Evolutionary conservation across 805 yeast genomes (phyloP).

Genomic region (Suhomyces xylopsoci): DNA sequence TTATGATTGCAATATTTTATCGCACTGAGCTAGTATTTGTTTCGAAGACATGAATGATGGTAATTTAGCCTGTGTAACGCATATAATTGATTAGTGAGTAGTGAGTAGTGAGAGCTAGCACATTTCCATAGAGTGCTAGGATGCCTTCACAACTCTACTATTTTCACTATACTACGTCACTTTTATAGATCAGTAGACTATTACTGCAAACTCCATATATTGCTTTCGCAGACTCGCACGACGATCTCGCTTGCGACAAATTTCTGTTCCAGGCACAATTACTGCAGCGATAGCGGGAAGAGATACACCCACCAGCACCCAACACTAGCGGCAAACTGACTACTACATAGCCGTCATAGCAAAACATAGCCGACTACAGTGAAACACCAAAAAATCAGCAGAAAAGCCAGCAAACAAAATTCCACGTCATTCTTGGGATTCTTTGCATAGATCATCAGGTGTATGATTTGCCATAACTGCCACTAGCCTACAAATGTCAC

Average conservation of each 20-base stretch:
- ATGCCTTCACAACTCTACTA: no score
- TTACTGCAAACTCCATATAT: not conserved
- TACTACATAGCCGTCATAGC: not conserved
- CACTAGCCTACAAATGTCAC: not conserved
- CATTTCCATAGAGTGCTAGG: no score
- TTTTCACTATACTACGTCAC: no score
- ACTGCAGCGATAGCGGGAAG: not conserved
- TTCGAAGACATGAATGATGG: no score
- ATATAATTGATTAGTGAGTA: no score
- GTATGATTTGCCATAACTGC: not conserved
- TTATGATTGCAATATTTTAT: no score
- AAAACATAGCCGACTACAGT: not conserved
- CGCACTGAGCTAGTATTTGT: no score
- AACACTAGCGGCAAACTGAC: not conserved
- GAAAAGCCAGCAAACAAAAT: not conserved
- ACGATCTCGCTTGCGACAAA: constrained; percentile 1
- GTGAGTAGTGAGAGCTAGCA: no score
- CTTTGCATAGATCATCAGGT: not conserved
- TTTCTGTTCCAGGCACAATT: not conserved
- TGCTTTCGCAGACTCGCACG: not conserved
- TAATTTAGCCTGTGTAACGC: no score
- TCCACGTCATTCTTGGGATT: not conserved
- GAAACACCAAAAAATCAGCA: not conserved
- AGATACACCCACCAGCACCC: not conserved
- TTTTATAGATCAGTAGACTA: not conserved